A percentile compares a stretch with the other conserved stretches of the same genome.
Evolutionary conservation across 176 grass and related monocot genomes (phyloP).

Genomic region (Oryza glumipatula): DNA sequence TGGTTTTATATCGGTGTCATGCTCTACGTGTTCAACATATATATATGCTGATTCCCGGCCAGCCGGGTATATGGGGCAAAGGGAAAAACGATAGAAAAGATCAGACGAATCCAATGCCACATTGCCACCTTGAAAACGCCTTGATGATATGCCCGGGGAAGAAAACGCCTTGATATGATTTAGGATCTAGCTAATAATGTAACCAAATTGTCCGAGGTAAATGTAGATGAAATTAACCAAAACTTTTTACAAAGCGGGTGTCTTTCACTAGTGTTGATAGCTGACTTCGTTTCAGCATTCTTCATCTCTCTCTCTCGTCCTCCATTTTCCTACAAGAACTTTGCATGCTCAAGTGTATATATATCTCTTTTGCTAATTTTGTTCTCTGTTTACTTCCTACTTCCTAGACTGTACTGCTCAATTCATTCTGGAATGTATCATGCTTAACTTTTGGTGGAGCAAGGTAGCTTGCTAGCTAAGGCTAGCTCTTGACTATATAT

Average conservation of each 20-base stretch:
- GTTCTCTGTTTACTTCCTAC: not conserved
- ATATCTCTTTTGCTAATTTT: not conserved
- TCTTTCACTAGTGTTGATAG: not conserved
- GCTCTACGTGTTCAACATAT: conserved; percentile 6
- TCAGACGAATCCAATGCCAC: conserved; percentile 30
- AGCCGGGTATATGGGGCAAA: not conserved
- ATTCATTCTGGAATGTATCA: not conserved
- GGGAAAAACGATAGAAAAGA: not conserved
- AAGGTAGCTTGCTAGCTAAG: not conserved
- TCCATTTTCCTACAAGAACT: not conserved
- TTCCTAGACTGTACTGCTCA: not conserved
- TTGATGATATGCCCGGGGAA: not conserved
- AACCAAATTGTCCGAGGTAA: not conserved
- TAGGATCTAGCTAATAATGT: not conserved
- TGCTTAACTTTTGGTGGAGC: not conserved
- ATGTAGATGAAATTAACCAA: not conserved
- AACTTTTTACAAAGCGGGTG: too few relatives aligned
- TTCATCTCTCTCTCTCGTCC: not conserved
- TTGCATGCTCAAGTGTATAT: not conserved
- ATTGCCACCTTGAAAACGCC: conserved; percentile 12
- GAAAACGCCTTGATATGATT: not conserved
- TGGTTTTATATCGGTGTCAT: conserved; percentile 24
- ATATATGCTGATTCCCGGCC: not conserved
- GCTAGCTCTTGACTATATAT: not conserved
- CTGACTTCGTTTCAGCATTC: not conserved